Percentiles rank a stretch among this genome's conserved stretches.
Conservation (phyloP, 2,329 filamentous ascomycete genomes). For the Balansia obtecta region DNA sequence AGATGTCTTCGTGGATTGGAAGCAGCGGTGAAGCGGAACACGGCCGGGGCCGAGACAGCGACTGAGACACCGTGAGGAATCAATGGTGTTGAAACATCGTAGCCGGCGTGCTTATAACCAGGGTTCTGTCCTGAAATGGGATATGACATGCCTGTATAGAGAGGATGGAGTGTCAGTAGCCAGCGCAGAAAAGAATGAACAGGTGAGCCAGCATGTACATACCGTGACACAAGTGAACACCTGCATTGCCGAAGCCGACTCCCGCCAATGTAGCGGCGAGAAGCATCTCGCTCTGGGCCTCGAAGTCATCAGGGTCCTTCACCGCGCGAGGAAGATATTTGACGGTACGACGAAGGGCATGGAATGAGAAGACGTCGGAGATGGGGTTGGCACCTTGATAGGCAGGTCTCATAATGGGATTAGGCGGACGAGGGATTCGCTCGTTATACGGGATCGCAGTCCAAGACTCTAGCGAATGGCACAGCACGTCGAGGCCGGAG, state of each 20-base stretch:
- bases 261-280: constrained; percentile 88
- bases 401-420: constrained; percentile 81
- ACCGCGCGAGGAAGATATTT: constrained; percentile 88
- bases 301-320: constrained; percentile 75
- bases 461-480: constrained; percentile 92
- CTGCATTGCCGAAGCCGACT: constrained; percentile 94
- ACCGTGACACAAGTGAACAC: constrained; percentile 68
- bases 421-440: constrained; percentile 69
- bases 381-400: constrained; percentile 98
- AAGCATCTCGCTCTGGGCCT: constrained; percentile 93
- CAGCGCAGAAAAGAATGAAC: background rate
- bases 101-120: constrained; percentile 77
- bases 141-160: constrained; percentile 73
- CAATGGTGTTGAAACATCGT: constrained; percentile 61
- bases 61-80: constrained; percentile 96
- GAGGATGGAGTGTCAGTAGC: background rate
- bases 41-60: constrained; percentile 82
- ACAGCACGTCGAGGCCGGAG: constrained; percentile 88
- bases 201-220: constrained; percentile 13
- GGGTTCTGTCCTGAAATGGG: constrained; percentile 94
- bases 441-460: constrained; percentile 92
- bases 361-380: constrained; percentile 89
- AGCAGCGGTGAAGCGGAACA: constrained; percentile 84
- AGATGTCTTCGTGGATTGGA: constrained; percentile 90
- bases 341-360: constrained; percentile 69